Conservation (phyloP, 192 early-diverging fungal species). For the Neocallimastix lanati region DNA sequence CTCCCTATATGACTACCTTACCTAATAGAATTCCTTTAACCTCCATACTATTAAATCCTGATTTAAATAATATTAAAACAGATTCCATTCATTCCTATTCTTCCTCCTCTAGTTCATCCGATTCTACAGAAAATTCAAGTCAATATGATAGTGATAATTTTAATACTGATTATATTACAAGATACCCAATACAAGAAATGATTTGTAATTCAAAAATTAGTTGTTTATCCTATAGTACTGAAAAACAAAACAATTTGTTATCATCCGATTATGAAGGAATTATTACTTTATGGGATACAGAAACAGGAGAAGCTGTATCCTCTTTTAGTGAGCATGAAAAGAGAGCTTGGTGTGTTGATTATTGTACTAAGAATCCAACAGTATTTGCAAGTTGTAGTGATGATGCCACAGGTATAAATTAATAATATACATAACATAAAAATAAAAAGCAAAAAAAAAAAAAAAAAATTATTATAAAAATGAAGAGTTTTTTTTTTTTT, state of each 20-base stretch:
- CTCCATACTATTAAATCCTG: background rate
- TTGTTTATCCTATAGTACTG: constrained; percentile 77
- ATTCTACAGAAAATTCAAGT: background rate
- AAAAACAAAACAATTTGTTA: constrained; percentile 63
- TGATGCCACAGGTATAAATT: constrained; percentile 54
- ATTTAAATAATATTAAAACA: background rate
- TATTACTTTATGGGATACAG: constrained; percentile 73
- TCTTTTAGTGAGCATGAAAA: constrained; percentile 79
- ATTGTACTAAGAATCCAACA: constrained; percentile 53
- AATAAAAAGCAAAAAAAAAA: too few relatives aligned
- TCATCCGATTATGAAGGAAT: constrained; percentile 86
- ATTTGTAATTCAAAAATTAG: constrained; percentile 41
- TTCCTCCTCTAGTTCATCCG: background rate
- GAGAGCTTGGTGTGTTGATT: constrained; percentile 85
- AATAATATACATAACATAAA: too few relatives aligned
- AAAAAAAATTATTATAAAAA: too few relatives aligned
- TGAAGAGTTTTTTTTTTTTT: too few relatives aligned
- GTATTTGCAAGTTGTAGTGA: constrained; percentile 77
- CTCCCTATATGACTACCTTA: too few relatives aligned
- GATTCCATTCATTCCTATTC: background rate
- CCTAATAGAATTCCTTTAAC: background rate
- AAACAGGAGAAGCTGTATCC: constrained; percentile 35
- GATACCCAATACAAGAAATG: constrained; percentile 66
- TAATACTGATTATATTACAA: constrained; percentile 4
- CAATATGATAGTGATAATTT: background rate